Percentiles rank a stretch among this genome's conserved stretches.
Evolutionary conservation across 2,329 filamentous ascomycete genomes (phyloP).

Genomic region (Thielaviopsis punctulata): DNA sequence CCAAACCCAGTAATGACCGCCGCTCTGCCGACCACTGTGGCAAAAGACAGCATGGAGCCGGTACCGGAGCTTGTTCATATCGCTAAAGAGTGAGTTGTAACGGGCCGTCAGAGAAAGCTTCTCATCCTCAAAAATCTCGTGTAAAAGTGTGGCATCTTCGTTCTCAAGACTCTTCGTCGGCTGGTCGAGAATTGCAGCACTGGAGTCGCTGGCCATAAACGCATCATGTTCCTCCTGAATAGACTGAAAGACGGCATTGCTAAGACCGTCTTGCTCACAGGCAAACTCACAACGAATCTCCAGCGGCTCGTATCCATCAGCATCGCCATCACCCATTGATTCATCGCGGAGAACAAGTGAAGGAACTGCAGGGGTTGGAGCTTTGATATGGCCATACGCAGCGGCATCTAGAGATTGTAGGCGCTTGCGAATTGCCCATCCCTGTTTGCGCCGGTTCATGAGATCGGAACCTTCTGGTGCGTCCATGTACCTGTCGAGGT

Average conservation of each 20-base stretch:
- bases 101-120: slow-evolving; percentile 17
- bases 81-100: slow-evolving; percentile 37
- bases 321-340: neutral
- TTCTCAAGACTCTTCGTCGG: neutral
- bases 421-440: slow-evolving; percentile 44
- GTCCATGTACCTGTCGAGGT: slow-evolving; percentile 77
- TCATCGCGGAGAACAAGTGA: slow-evolving; percentile 2
- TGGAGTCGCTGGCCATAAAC: neutral
- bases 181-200: neutral
- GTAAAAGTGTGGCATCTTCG: neutral
- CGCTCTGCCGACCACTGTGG: slow-evolving; percentile 55
- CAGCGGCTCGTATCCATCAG: neutral
- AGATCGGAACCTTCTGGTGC: slow-evolving; percentile 41
- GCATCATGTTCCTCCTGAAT: neutral
- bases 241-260: neutral
- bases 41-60: slow-evolving; percentile 84
- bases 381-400: slow-evolving; percentile 5
- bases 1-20: slow-evolving; percentile 94
- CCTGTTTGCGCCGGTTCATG: slow-evolving; percentile 45
- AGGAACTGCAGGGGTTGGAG: neutral
- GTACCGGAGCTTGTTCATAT: slow-evolving; percentile 52
- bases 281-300: slow-evolving; percentile 1
- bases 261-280: slow-evolving; percentile 6
- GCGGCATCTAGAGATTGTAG: neutral
- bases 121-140: slow-evolving; percentile 22